A percentile compares a stretch with the other conserved stretches of the same genome.
phyloP scores from a whole-genome alignment of 208 protist species.

The Porcisia deanei region DNA sequence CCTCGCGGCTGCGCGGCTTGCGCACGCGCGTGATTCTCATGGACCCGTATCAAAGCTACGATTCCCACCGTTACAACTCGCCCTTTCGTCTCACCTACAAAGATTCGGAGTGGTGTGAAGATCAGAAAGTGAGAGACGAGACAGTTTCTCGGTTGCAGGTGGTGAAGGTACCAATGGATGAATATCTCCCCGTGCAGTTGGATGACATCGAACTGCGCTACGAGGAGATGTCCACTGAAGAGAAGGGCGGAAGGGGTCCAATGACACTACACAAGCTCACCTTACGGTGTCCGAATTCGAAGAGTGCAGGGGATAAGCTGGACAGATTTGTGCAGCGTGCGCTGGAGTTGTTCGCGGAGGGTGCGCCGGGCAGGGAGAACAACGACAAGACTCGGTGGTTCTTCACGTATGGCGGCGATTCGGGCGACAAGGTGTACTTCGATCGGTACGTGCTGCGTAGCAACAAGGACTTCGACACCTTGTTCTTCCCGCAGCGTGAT shows the following conservation, averaged over 20 bases:
- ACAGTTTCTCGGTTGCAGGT: conserved; percentile 7
- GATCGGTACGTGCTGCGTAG: conserved; percentile 71
- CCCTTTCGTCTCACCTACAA: conserved; percentile 33
- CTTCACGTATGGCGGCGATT: conserved; percentile 23
- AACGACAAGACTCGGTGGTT: conserved; percentile 8
- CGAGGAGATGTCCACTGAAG: not conserved
- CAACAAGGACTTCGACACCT: conserved; percentile 83
- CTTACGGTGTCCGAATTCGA: not conserved
- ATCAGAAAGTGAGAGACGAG: conserved; percentile 7
- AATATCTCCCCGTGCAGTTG: conserved; percentile 3
- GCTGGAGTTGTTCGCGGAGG: conserved; percentile 28
- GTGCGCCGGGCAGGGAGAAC: conserved; percentile 2
- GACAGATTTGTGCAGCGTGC: conserved; percentile 24
- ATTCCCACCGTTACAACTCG: conserved; percentile 38
- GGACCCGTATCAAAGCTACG: conserved; percentile 53
- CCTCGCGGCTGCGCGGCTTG: conserved; percentile 40
- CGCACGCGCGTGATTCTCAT: conserved; percentile 52
- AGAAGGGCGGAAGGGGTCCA: not conserved
- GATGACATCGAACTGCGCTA: conserved; percentile 10
- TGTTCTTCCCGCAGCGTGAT: conserved; percentile 84
- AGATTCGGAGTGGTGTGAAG: not conserved
- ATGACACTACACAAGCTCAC: conserved; percentile 5
- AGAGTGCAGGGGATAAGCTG: conserved; percentile 1
- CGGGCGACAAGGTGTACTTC: conserved; percentile 38
- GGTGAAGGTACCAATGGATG: conserved; percentile 7